Evolutionary conservation across 176 grass and related monocot genomes (phyloP).

Genomic region (Ensete ventricosum): DNA sequence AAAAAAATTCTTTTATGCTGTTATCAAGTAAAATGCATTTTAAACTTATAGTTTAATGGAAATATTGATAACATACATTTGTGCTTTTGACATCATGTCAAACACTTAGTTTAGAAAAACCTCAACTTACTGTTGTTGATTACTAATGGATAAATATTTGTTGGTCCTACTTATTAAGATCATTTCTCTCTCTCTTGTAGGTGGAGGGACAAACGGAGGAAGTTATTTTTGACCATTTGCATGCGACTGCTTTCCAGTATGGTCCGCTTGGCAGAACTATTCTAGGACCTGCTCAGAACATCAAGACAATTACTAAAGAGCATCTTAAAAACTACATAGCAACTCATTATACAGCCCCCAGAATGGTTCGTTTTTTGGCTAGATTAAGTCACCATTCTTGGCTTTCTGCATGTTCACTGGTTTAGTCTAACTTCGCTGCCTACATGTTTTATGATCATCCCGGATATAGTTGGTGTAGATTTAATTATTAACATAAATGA

Average conservation of each 20-base stretch:
- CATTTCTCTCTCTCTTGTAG: constrained; percentile 28
- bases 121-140: not conserved
- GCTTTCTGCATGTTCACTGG: not conserved
- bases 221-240: constrained; percentile 94
- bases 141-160: not conserved
- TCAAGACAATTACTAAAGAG: constrained; percentile 72
- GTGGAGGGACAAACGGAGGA: constrained; percentile 76
- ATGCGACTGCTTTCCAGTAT: constrained; percentile 97
- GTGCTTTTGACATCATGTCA: too few relatives aligned
- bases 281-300: constrained; percentile 63
- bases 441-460: not conserved
- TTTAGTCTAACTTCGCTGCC: not conserved
- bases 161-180: not conserved
- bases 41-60: too few relatives aligned
- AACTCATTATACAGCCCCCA: constrained; percentile 88
- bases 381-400: not conserved
- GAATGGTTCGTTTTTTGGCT: constrained; percentile 38
- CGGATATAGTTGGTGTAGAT: not conserved
- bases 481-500: not conserved
- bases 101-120: not conserved
- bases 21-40: too few relatives aligned
- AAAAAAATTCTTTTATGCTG: too few relatives aligned
- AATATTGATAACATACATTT: too few relatives aligned
- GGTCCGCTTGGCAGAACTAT: constrained; percentile 83
- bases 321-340: constrained; percentile 66